These are phyloP conservation scores for Scleroderma bovista DNA, from an alignment of 768 basidiomycete genomes.

Conservation along the genomic window DNA sequence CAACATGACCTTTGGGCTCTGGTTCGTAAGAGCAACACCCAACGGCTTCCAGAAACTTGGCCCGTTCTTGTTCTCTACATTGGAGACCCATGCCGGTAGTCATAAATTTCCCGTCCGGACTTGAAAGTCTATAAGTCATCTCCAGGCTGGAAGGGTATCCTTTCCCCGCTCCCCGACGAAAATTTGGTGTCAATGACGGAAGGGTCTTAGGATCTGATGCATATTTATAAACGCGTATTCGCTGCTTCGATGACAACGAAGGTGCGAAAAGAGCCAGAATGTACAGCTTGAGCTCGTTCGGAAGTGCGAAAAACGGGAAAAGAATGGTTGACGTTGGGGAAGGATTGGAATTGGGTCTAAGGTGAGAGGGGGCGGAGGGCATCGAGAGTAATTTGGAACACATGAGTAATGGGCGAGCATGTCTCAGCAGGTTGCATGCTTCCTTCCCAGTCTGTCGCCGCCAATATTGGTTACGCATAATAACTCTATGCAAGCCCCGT, in stretches of 20 bases:
- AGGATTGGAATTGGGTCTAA: no score
- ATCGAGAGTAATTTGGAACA: slow-evolving; percentile 14
- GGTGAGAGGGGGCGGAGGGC: slow-evolving; percentile 9
- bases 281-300: slow-evolving; percentile 52
- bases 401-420: slow-evolving; percentile 45
- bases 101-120: slow-evolving; percentile 36
- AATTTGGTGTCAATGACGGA: slow-evolving; percentile 34
- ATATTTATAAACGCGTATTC: slow-evolving; percentile 48
- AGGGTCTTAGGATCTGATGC: slow-evolving; percentile 47
- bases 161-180: slow-evolving; percentile 17
- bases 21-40: slow-evolving; percentile 46
- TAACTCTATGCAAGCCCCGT: slow-evolving; percentile 29
- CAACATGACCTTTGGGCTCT: slow-evolving; percentile 3
- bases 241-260: slow-evolving; percentile 50
- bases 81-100: slow-evolving; percentile 36
- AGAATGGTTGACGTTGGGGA: slow-evolving; percentile 11
- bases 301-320: slow-evolving; percentile 41
- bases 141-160: slow-evolving; percentile 14
- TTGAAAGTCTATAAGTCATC: slow-evolving; percentile 7
- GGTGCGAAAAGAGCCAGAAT: slow-evolving; percentile 54
- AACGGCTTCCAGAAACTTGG: slow-evolving; percentile 38
- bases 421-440: slow-evolving; percentile 45
- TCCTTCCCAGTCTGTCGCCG: slow-evolving; percentile 41
- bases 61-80: slow-evolving; percentile 39
- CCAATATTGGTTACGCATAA: slow-evolving; percentile 46